phyloP scores from a whole-genome alignment of 2,329 filamentous ascomycete genomes.

The Cryphonectria parasitica region DNA sequence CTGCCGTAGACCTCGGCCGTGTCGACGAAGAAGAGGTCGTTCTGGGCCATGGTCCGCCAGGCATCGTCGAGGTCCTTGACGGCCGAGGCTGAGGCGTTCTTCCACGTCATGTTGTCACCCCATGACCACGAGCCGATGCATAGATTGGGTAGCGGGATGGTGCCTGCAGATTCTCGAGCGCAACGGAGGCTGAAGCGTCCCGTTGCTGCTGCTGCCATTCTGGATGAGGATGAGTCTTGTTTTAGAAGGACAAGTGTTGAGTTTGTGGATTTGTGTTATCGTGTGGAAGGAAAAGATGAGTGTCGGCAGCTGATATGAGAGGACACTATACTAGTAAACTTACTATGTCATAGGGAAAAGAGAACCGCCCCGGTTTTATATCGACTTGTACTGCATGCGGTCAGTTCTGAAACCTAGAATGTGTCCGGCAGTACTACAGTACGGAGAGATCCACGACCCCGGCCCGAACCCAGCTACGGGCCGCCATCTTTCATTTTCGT shows the following conservation, averaged over 20 bases:
- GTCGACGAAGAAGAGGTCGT: slow-evolving; percentile 47
- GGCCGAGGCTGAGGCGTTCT: slow-evolving; percentile 75
- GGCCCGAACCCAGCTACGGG: too few relatives aligned
- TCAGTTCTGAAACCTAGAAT: too few relatives aligned
- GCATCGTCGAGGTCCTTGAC: slow-evolving; percentile 66
- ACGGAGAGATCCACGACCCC: too few relatives aligned
- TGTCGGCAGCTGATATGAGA: too few relatives aligned
- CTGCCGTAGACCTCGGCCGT: slow-evolving; percentile 48
- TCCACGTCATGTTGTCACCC: slow-evolving; percentile 72
- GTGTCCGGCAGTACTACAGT: too few relatives aligned
- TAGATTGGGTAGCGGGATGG: slow-evolving; percentile 41
- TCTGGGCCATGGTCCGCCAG: slow-evolving; percentile 42
- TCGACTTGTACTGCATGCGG: too few relatives aligned
- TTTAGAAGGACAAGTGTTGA: too few relatives aligned
- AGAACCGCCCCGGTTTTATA: too few relatives aligned
- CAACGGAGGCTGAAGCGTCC: slow-evolving; percentile 30
- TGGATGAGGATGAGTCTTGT: neutral
- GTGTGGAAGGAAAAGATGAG: neutral
- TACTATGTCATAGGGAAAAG: too few relatives aligned
- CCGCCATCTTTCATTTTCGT: too few relatives aligned
- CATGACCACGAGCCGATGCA: slow-evolving; percentile 85
- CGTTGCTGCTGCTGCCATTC: slow-evolving; percentile 19
- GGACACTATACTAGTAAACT: too few relatives aligned
- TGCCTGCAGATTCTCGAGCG: slow-evolving; percentile 30
- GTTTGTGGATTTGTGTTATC: neutral